These are phyloP conservation scores for Hypomyces perniciosus DNA, from an alignment of 2,329 filamentous ascomycete species.

Conservation along the genomic window DNA sequence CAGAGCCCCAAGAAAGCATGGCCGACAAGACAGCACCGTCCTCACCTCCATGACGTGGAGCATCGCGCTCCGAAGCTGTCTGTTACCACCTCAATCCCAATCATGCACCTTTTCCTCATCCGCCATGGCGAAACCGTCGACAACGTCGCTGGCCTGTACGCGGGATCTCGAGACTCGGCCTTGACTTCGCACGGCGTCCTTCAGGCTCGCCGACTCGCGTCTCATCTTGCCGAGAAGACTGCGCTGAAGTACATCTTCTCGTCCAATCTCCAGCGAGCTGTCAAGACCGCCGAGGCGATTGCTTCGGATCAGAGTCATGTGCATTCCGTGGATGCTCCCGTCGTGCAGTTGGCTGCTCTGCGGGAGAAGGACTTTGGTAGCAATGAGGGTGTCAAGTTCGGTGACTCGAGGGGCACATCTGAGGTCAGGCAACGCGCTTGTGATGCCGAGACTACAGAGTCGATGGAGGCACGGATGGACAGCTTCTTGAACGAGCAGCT, in stretches of 20 bases:
- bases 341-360: conserved; percentile 37
- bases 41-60: conserved; percentile 14
- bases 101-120: conserved; percentile 60
- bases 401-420: conserved; percentile 20
- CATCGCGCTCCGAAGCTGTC: conserved; percentile 9
- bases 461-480: conserved; percentile 59
- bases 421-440: conserved; percentile 22
- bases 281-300: conserved; percentile 63
- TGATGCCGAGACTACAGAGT: conserved; percentile 61
- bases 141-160: conserved; percentile 74
- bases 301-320: conserved; percentile 45
- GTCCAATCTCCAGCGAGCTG: conserved; percentile 70
- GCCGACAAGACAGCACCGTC: conserved; percentile 2
- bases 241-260: conserved; percentile 60
- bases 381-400: conserved; percentile 60
- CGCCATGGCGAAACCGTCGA: conserved; percentile 88
- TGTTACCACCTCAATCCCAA: conserved; percentile 4
- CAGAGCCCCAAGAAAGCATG: too few species aligned
- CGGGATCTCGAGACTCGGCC: conserved; percentile 72
- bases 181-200: conserved; percentile 77
- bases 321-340: conserved; percentile 10
- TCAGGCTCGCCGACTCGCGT: conserved; percentile 67
- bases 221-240: conserved; percentile 49
- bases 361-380: conserved; percentile 71
- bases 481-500: conserved; percentile 62